A percentile compares a stretch with the other conserved stretches of the same genome.
These are phyloP conservation scores for Coelastrella sp. DNA, from an alignment of 139 green algal genomes.

Conservation along the genomic window DNA sequence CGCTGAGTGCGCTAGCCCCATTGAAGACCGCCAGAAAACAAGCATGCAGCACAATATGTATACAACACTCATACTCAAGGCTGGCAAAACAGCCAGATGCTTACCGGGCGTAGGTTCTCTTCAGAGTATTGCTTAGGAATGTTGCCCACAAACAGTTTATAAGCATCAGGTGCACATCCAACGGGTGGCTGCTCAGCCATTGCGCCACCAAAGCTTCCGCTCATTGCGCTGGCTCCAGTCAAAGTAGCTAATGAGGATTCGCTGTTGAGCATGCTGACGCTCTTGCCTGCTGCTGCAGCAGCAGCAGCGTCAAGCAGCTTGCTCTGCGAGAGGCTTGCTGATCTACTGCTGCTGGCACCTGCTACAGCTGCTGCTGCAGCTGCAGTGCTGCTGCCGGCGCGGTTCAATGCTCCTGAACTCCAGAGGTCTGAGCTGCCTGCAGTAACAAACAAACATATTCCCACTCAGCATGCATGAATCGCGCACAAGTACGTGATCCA, in stretches of 20 bases:
- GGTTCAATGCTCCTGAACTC: background rate
- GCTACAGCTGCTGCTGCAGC: background rate
- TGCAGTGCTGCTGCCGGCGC: background rate
- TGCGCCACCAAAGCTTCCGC: background rate
- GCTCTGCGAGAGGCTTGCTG: slow-evolving; percentile 8
- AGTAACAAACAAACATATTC: background rate
- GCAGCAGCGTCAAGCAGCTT: slow-evolving; percentile 38
- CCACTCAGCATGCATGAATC: too few relatives aligned
- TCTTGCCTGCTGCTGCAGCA: slow-evolving; percentile 34
- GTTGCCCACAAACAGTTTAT: slow-evolving; percentile 79
- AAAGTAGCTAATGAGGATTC: background rate
- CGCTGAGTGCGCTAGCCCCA: too few relatives aligned
- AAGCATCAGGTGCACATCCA: slow-evolving; percentile 54
- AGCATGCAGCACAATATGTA: too few relatives aligned
- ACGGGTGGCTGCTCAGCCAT: slow-evolving; percentile 51
- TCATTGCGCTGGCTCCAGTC: background rate
- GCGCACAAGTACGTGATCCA: background rate
- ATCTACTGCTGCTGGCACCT: slow-evolving; percentile 17
- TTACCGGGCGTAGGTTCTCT: slow-evolving; percentile 57
- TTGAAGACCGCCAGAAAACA: too few relatives aligned
- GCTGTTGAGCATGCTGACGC: background rate
- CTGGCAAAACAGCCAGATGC: background rate
- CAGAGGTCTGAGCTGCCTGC: background rate
- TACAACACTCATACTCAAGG: too few relatives aligned
- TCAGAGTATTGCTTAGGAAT: slow-evolving; percentile 76